Percentiles rank a stretch among this genome's conserved stretches.
Evolutionary conservation across 768 basidiomycete species (phyloP).

Genomic region (Hypholoma fasciculare): DNA sequence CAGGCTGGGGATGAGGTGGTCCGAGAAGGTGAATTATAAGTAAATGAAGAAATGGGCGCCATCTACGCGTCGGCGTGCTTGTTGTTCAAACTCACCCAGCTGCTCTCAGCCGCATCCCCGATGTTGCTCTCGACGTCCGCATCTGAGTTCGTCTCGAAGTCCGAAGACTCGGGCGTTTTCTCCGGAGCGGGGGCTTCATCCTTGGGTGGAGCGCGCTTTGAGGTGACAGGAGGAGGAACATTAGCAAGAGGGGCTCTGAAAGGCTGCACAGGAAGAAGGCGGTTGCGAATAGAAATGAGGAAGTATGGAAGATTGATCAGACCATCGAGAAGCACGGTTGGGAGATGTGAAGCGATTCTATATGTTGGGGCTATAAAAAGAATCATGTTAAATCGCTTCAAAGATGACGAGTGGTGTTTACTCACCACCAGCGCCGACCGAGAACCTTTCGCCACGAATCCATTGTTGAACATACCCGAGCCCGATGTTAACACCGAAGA

Average conservation of each 20-base stretch:
- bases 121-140: constrained; percentile 68
- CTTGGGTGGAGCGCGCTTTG: constrained; percentile 9
- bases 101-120: constrained; percentile 54
- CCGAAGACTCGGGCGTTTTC: constrained; percentile 14
- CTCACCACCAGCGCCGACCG: constrained; percentile 81
- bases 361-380: constrained; percentile 63
- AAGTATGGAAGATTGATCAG: constrained; percentile 68
- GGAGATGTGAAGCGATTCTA: constrained; percentile 67
- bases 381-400: constrained; percentile 6
- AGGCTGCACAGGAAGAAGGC: constrained; percentile 54
- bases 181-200: constrained; percentile 9
- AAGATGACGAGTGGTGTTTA: not conserved
- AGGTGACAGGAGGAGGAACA: constrained; percentile 24
- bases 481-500: constrained; percentile 45
- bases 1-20: not conserved
- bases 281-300: constrained; percentile 62
- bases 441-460: constrained; percentile 66
- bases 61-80: constrained; percentile 8
- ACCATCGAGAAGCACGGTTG: constrained; percentile 59
- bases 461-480: constrained; percentile 53
- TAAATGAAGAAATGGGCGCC: not conserved
- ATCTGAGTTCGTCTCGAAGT: constrained; percentile 58
- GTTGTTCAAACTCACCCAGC: constrained; percentile 68
- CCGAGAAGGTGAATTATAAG: not conserved
- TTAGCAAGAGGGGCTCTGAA: constrained; percentile 35